Base-by-base conservation (phyloP, 352 stramenopile species). In the Globisporangium parvum region DNA sequence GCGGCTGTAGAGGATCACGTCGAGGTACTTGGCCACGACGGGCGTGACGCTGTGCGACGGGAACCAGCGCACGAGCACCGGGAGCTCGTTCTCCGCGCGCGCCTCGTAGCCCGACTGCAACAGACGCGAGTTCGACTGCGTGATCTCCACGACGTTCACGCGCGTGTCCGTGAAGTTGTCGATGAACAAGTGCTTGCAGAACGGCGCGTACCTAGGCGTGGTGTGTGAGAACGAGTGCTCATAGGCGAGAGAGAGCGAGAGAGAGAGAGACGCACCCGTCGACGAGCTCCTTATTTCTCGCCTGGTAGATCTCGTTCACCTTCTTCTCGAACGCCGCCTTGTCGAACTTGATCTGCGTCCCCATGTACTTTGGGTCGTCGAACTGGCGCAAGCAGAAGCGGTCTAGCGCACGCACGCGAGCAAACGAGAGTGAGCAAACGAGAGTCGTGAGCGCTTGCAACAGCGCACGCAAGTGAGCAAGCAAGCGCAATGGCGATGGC, bases 121-220 rank as follows among this genome's bases (percentile, higher is more conserved):
- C 55, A 98, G 81, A 40, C 85, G 74, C 67, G 92, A 77, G 69
- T 98, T 98, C 41, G 96, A 89, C 50, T 86, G 66, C n/a, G 88
- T 98, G 62, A 99, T 98, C 0, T 80, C 67, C 55, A 98, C 75
- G 52, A 75, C 93, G 31, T 91, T 94, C 69, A 95, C 88, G 49
- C 82, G 80, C 48, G 85, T 84, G 41, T 89, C 84, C 23, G 81
- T 91, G 63, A 97, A 97, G 75, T 99, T 99, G 20, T 91, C 75
- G 33, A 99, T 69, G 67, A 99, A 99, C 33, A 99, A 54, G 75
- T 99, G 96, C 82, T 99, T 99, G 80, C 96, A 99, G 77, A 99
- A 99, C 33, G 96, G 93, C 53, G 96, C 96, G 67, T 99, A 99
- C 23, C 91, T 96, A 37, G 47, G 11, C 12, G 51, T 21, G 53